These are phyloP conservation scores for Acrodontium crateriforme DNA, from an alignment of 2,329 filamentous ascomycete species.

Conservation along the genomic window DNA sequence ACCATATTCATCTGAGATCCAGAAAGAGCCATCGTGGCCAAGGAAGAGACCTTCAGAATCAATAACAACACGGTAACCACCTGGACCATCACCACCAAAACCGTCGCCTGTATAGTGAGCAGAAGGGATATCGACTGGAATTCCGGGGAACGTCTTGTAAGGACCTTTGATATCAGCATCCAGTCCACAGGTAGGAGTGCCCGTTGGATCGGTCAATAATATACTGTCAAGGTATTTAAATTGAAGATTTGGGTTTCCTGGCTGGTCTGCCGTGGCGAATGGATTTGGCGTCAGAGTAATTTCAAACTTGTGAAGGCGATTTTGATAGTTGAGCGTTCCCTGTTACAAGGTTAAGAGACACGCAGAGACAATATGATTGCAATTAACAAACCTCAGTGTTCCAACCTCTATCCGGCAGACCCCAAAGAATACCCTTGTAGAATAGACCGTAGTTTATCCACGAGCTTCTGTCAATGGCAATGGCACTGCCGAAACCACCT, in stretches of 20 bases:
- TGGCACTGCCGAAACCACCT: conserved; percentile 51
- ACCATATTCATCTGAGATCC: conserved; percentile 58
- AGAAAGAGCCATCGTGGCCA: conserved; percentile 46
- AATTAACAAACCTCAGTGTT: conserved; percentile 50
- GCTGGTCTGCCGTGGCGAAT: conserved; percentile 37
- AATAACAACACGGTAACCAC: conserved; percentile 45
- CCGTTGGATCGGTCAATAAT: conserved; percentile 49
- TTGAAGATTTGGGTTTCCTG: conserved; percentile 46
- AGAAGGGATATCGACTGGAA: conserved; percentile 44
- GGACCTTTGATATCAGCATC: conserved; percentile 43
- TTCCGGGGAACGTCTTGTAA: conserved; percentile 41
- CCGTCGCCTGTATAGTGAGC: conserved; percentile 54
- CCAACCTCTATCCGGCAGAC: conserved; percentile 48
- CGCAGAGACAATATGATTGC: too few species aligned
- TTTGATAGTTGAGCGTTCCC: conserved; percentile 54
- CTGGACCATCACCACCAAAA: conserved; percentile 47
- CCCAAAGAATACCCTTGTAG: conserved; percentile 50
- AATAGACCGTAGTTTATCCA: conserved; percentile 42
- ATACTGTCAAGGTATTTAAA: conserved; percentile 52
- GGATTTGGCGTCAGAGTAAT: conserved; percentile 43
- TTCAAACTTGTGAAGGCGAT: conserved; percentile 53
- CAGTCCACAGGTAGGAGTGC: conserved; percentile 48
- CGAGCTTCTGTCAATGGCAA: conserved; percentile 45
- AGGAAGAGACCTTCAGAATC: conserved; percentile 56
- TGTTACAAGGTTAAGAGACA: too few species aligned